Evolutionary conservation across 164 flowering plant genomes (phyloP), one percentile per base, ranked within the genome.

Genomic region (Liriodendron chinense): DNA sequence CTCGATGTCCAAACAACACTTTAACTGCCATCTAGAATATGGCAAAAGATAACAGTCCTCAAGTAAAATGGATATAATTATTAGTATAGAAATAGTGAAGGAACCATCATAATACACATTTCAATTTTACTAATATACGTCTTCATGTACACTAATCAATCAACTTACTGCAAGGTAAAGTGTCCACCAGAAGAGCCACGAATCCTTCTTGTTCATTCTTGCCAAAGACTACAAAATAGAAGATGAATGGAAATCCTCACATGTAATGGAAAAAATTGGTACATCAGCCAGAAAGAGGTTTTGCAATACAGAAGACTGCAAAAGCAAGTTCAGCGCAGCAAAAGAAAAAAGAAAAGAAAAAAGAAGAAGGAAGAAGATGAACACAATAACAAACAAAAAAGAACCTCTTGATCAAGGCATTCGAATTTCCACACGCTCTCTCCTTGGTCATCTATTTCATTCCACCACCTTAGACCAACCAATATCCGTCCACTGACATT

Each of bases 141-240:
- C 18, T 63, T 63, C 10, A 63, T 63, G 24, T 22, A 24, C 9
- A 67, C 18, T 16, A 67, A 28, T 67, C 7, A 18, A 14, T 59
- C 47, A 56, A 75, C 97, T 88, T 81, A 96, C 99, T 13, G 96
- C 74, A 43, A 94, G 87, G 83, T 93, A 96, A 61, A 95, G 92
- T 1, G 96, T 92, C 98, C 98, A 95, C 99, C 99, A 93, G 81
- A 95, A 95, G 7, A 96, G 92, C 99, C 98, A 96, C 16, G 99
- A 91, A 75, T 96, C 98, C 82, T 96, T 96, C 88, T 96, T 92
- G 89, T 96, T 96, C 86, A 96, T 88, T 72, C 98, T 90, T 65
- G 96, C 88, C 93, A 96, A 76, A 50, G 98, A 90, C 99, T 96
- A 74, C 65, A 78, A 9, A 63, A 68, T 21, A 70, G 9, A 34